phyloP scores from a whole-genome alignment of 1,139 yeast species.

The Debaryomycetaceae sp. region DNA sequence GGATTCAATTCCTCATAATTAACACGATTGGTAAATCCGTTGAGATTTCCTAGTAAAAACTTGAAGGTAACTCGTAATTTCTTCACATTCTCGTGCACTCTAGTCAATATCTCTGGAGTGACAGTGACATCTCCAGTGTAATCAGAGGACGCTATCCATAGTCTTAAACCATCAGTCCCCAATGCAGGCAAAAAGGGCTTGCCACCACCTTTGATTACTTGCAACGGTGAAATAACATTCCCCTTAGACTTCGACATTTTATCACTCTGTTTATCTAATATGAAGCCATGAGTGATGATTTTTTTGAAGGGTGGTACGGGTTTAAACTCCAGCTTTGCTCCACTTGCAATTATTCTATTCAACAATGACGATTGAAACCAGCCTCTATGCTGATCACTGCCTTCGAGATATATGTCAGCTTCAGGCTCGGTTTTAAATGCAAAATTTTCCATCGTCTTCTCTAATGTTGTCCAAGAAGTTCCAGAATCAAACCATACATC shows the following conservation, averaged over 20 bases:
- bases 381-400: conserved; percentile 96
- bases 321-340: conserved; percentile 23
- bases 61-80: conserved; percentile 80
- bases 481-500: conserved; percentile 99
- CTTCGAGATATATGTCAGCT: conserved; percentile 86
- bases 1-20: conserved; percentile 41
- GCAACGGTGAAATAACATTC: conserved; percentile 68
- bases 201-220: conserved; percentile 64
- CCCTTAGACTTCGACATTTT: conserved; percentile 96
- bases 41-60: conserved; percentile 75
- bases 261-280: conserved; percentile 76
- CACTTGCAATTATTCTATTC: conserved; percentile 63
- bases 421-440: conserved; percentile 26
- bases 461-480: conserved; percentile 78
- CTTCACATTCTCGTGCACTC: conserved; percentile 77
- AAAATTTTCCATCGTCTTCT: conserved; percentile 26
- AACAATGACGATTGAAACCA: conserved; percentile 96
- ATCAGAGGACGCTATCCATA: conserved; percentile 89
- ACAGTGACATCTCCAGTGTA: conserved; percentile 77
- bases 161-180: conserved; percentile 88
- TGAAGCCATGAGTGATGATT: conserved; percentile 90
- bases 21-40: conserved; percentile 24
- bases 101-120: conserved; percentile 67
- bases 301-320: conserved; percentile 67
- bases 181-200: conserved; percentile 58